Conservation (phyloP, 2,329 filamentous ascomycete genomes). For the Amesomyces nigricolor region DNA sequence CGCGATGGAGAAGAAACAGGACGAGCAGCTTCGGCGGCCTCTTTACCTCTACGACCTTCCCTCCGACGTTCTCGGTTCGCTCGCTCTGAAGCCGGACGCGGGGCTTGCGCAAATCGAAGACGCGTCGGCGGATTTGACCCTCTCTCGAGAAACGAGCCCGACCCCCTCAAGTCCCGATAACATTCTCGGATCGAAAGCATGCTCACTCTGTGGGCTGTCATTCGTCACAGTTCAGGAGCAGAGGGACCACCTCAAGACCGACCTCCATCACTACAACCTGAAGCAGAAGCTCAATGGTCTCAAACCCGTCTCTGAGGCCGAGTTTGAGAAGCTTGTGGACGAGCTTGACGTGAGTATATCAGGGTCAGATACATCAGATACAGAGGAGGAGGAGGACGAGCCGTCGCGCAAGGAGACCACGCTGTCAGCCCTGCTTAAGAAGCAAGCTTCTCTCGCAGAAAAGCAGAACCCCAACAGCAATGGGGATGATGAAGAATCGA, state of each 20-base stretch:
- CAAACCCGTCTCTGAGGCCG: slow-evolving; percentile 65
- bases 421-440: slow-evolving; percentile 71
- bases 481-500: slow-evolving; percentile 41
- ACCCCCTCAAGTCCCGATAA: slow-evolving; percentile 21
- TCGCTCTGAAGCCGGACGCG: slow-evolving; percentile 52
- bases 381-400: slow-evolving; percentile 58
- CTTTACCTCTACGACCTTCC: slow-evolving; percentile 74
- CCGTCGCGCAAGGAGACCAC: slow-evolving; percentile 58
- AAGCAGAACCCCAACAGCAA: slow-evolving; percentile 34
- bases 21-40: slow-evolving; percentile 46
- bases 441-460: slow-evolving; percentile 68
- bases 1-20: slow-evolving; percentile 32
- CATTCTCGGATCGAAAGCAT: slow-evolving; percentile 63
- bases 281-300: slow-evolving; percentile 80
- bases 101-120: slow-evolving; percentile 36
- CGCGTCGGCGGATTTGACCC: slow-evolving; percentile 13
- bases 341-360: slow-evolving; percentile 88
- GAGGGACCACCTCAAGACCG: slow-evolving; percentile 78
- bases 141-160: slow-evolving; percentile 25
- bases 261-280: slow-evolving; percentile 89
- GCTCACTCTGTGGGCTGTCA: slow-evolving; percentile 68
- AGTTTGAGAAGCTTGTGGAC: slow-evolving; percentile 82
- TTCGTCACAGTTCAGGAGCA: slow-evolving; percentile 76
- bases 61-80: slow-evolving; percentile 61
- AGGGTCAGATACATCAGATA: slow-evolving; percentile 71